These are phyloP conservation scores for Cladosporium sphaerospermum DNA, from an alignment of 2,329 filamentous ascomycete genomes.

Conservation along the genomic window DNA sequence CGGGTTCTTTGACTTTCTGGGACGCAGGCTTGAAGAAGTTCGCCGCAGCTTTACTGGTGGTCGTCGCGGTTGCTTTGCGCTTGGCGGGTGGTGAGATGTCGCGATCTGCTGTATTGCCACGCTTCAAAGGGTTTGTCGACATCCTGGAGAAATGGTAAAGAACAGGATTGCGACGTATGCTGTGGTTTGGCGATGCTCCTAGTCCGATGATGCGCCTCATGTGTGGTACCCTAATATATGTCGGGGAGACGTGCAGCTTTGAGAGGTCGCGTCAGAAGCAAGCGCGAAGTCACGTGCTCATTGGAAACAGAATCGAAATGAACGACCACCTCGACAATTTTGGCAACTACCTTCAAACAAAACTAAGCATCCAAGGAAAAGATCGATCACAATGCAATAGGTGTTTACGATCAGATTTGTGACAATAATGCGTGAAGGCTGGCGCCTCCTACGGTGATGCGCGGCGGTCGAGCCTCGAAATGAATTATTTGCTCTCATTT, in stretches of 20 bases:
- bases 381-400: too few relatives aligned
- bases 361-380: too few relatives aligned
- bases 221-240: background rate
- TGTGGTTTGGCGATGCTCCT: background rate
- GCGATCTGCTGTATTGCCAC: slow-evolving; percentile 33
- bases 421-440: background rate
- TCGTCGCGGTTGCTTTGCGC: slow-evolving; percentile 48
- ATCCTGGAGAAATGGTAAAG: slow-evolving; percentile 4
- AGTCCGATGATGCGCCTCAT: background rate
- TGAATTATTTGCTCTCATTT: too few relatives aligned
- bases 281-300: slow-evolving; percentile 3
- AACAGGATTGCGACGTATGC: too few relatives aligned
- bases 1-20: slow-evolving; percentile 63
- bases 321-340: too few relatives aligned
- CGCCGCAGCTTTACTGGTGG: slow-evolving; percentile 60
- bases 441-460: too few relatives aligned
- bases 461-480: too few relatives aligned
- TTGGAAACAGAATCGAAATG: background rate
- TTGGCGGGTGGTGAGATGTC: slow-evolving; percentile 53
- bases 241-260: too few relatives aligned
- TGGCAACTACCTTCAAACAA: too few relatives aligned
- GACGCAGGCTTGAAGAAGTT: slow-evolving; percentile 86
- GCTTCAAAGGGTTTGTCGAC: slow-evolving; percentile 27
- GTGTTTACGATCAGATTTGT: background rate
- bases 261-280: background rate